Percentiles rank a stretch among this genome's conserved stretches.
Conservation (phyloP, 441 rosid genomes). For the Syzygium syzygioides region DNA sequence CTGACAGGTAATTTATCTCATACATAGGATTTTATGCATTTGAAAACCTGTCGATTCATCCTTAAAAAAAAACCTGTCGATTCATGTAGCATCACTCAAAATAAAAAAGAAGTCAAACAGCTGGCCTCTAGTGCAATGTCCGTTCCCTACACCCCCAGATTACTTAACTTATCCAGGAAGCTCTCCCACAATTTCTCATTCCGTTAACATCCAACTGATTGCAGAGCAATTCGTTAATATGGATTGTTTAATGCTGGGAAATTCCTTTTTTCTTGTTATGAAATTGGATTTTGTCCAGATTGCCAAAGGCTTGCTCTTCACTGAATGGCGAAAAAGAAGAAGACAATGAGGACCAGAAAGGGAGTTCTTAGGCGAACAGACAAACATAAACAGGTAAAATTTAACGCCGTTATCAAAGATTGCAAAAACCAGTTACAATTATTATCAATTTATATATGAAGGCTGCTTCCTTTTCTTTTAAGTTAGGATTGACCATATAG, state of each 20-base stretch:
- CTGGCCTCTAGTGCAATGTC: neutral
- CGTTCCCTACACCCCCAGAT: neutral
- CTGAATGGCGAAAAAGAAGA: neutral
- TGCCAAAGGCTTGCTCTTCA: neutral
- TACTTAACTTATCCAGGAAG: neutral
- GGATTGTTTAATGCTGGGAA: neutral
- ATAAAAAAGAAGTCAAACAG: no score
- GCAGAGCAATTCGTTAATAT: neutral
- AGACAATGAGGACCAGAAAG: neutral
- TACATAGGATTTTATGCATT: no score
- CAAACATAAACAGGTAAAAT: neutral
- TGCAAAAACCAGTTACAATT: neutral
- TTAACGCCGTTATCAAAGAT: no score
- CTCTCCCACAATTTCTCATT: neutral
- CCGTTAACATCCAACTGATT: neutral
- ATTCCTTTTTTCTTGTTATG: neutral
- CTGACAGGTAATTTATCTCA: no score
- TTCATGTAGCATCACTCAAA: no score
- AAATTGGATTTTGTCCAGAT: no score
- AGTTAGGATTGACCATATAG: neutral
- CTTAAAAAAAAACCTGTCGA: no score
- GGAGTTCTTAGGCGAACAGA: neutral
- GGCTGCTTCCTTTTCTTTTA: neutral
- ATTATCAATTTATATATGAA: neutral
- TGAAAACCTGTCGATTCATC: no score